Percentiles rank a stretch among this genome's conserved stretches.
Evolutionary conservation across 2,329 filamentous ascomycete genomes (phyloP).

Genomic region (Emergomyces orientalis): DNA sequence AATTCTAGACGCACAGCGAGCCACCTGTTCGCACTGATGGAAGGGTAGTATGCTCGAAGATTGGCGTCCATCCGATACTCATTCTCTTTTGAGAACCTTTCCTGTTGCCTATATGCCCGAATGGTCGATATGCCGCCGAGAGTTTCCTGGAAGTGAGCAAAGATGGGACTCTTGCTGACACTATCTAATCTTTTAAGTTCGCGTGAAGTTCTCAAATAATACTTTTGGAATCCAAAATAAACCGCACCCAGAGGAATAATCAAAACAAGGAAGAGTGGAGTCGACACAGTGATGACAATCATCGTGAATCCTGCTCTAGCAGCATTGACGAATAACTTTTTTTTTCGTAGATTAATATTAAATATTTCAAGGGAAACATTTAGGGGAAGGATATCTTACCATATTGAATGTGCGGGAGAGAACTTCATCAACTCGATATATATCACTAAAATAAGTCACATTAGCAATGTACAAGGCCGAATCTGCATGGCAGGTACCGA

Average conservation of each 20-base stretch:
- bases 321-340: conserved; percentile 60
- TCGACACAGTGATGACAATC: conserved; percentile 70
- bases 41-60: conserved; percentile 87
- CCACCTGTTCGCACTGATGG: conserved; percentile 90
- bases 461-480: not conserved
- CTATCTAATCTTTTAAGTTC: conserved; percentile 95
- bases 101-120: conserved; percentile 82
- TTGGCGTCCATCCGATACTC: conserved; percentile 97
- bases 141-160: conserved; percentile 96
- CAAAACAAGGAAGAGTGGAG: conserved; percentile 68
- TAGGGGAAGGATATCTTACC: conserved; percentile 40
- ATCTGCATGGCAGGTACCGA: not conserved
- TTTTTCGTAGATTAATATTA: conserved; percentile 14
- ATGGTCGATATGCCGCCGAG: conserved; percentile 91
- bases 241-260: conserved; percentile 71
- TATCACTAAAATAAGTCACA: conserved; percentile 34
- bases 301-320: conserved; percentile 74
- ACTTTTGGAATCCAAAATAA: conserved; percentile 90
- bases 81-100: conserved; percentile 82
- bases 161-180: conserved; percentile 90
- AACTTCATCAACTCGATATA: conserved; percentile 72
- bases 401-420: conserved; percentile 97
- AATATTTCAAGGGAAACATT: not conserved
- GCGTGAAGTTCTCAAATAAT: conserved; percentile 91
- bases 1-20: conserved; percentile 91